Evolutionary conservation across 2,329 filamentous ascomycete genomes (phyloP).

Genomic region (Paradendryphiella salina): DNA sequence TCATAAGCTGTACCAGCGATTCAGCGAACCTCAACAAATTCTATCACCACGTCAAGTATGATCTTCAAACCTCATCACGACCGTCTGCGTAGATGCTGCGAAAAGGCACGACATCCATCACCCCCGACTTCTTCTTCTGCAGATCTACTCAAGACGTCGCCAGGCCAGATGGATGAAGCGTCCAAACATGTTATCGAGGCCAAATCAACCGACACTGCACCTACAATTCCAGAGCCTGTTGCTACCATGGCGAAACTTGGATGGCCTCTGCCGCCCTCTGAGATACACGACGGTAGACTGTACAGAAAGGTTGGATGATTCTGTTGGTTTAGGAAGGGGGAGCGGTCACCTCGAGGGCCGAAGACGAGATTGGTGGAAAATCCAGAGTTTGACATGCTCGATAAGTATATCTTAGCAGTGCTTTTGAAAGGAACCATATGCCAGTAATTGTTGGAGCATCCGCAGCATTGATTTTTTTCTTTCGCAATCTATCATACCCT

Average conservation of each 20-base stretch:
- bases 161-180: not conserved
- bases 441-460: too few relatives aligned
- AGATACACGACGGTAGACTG: constrained; percentile 3
- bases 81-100: not conserved
- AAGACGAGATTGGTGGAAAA: too few relatives aligned
- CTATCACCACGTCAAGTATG: not conserved
- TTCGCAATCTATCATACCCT: too few relatives aligned
- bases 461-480: too few relatives aligned
- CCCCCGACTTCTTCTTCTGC: not conserved
- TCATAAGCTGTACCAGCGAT: not conserved
- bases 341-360: too few relatives aligned
- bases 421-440: too few relatives aligned
- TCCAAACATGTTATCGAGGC: not conserved
- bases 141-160: not conserved
- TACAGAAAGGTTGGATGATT: constrained; percentile 2
- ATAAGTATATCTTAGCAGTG: too few relatives aligned
- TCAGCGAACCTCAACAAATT: not conserved
- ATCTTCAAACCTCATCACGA: not conserved
- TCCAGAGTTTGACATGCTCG: too few relatives aligned
- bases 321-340: too few relatives aligned
- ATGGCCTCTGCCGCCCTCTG: not conserved
- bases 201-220: not conserved
- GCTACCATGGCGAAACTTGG: too few relatives aligned
- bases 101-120: not conserved
- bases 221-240: not conserved